A percentile compares a stretch with the other conserved stretches of the same genome.
These are phyloP conservation scores for Hevea brasiliensis DNA, from an alignment of 345 rosid species.

Conservation along the genomic window DNA sequence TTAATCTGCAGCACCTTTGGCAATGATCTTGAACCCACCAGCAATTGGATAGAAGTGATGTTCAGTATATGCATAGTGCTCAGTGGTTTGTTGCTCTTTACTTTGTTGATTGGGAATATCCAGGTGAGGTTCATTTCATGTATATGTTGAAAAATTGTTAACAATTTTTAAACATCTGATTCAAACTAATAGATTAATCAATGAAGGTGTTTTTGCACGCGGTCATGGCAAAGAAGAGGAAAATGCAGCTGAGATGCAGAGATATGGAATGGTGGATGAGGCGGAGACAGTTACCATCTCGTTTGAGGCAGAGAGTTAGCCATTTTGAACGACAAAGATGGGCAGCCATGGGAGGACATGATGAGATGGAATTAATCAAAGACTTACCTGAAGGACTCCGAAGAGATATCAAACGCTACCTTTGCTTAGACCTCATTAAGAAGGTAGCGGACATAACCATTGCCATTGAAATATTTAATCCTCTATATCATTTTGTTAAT, in stretches of 20 bases:
- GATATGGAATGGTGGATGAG: conserved; percentile 98
- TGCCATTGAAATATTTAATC: background rate
- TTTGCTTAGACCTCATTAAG: conserved; percentile 79
- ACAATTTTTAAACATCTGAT: too few species aligned
- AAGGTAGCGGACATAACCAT: conserved; percentile 42
- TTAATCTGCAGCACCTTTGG: conserved; percentile 68
- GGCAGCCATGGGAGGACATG: conserved; percentile 71
- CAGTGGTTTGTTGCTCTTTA: conserved; percentile 77
- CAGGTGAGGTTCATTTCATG: conserved; percentile 47
- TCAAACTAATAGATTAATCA: background rate
- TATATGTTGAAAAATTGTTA: too few species aligned
- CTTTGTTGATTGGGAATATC: conserved; percentile 80
- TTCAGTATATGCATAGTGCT: conserved; percentile 80
- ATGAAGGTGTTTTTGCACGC: conserved; percentile 69
- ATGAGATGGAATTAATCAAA: conserved; percentile 64
- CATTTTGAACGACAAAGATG: conserved; percentile 75
- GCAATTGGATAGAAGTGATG: conserved; percentile 68
- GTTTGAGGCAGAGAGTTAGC: conserved; percentile 71
- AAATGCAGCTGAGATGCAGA: conserved; percentile 74
- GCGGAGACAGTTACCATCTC: conserved; percentile 80
- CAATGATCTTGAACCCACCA: conserved; percentile 79
- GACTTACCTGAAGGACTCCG: conserved; percentile 88
- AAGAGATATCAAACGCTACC: conserved; percentile 78
- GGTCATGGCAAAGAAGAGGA: conserved; percentile 71
- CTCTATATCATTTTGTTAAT: background rate